phyloP scores from a whole-genome alignment of 768 basidiomycete genomes.

The Pleurotus eryngii region DNA sequence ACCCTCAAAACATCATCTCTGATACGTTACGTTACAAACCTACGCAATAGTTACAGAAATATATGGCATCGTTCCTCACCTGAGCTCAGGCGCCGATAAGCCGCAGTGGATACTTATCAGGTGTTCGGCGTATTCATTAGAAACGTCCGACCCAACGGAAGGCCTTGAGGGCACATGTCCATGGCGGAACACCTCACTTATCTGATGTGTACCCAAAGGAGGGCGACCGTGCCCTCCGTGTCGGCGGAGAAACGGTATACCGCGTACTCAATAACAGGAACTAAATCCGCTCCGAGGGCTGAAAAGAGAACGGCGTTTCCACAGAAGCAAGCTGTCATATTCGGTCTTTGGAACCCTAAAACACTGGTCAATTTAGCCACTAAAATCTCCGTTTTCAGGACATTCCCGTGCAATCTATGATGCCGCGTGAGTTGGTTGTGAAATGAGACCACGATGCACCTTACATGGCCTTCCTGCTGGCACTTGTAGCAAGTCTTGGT shows the following conservation, averaged over 20 bases:
- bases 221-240: not conserved
- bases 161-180: not conserved
- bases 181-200: not conserved
- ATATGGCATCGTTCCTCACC: too few relatives aligned
- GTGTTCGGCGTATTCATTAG: too few relatives aligned
- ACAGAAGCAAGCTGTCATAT: too few relatives aligned
- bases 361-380: conserved; percentile 30
- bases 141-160: too few relatives aligned
- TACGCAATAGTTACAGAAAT: too few relatives aligned
- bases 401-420: conserved; percentile 64
- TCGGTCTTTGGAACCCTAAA: too few relatives aligned
- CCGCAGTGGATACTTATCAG: too few relatives aligned
- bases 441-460: conserved; percentile 22
- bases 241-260: not conserved
- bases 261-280: not conserved
- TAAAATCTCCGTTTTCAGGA: conserved; percentile 52
- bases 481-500: conserved; percentile 87
- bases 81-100: conserved; percentile 1
- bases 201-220: conserved; percentile 6
- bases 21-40: too few relatives aligned
- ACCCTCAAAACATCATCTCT: too few relatives aligned
- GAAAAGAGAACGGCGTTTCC: not conserved
- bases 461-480: conserved; percentile 82
- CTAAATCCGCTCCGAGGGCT: not conserved
- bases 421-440: conserved; percentile 8